A percentile compares a stretch with the other conserved stretches of the same genome.
These are phyloP conservation scores for Xylaria multiplex DNA, from an alignment of 2,329 filamentous ascomycete genomes.

Conservation along the genomic window DNA sequence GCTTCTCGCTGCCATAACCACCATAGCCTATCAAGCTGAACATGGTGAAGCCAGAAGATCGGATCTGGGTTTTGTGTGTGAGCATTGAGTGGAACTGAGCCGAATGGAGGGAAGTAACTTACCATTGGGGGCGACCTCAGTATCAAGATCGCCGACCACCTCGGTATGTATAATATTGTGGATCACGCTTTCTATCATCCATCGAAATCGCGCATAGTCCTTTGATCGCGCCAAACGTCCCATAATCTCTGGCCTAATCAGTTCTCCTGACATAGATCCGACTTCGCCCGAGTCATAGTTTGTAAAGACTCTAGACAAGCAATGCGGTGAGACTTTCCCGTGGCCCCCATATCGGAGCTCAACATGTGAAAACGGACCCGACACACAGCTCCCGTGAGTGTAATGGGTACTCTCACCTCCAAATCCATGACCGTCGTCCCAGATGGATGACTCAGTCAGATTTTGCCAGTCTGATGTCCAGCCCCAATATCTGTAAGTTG, in stretches of 20 bases:
- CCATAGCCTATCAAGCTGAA: constrained; percentile 22
- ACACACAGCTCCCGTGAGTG: constrained; percentile 16
- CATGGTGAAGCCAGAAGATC: constrained; percentile 26
- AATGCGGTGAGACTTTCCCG: constrained; percentile 13
- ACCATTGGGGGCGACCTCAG: constrained; percentile 20
- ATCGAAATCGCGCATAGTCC: constrained; percentile 19
- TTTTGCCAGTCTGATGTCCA: constrained; percentile 24
- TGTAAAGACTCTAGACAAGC: constrained; percentile 12
- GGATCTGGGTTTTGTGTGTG: constrained; percentile 3
- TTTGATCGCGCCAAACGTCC: constrained; percentile 16
- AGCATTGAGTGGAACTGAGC: background rate
- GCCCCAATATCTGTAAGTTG: constrained; percentile 14
- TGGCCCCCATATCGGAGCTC: constrained; percentile 14
- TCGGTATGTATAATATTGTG: constrained; percentile 21
- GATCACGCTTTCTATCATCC: constrained; percentile 15
- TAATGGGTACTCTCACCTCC: constrained; percentile 17
- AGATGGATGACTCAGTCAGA: constrained; percentile 17
- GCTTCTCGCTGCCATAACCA: constrained; percentile 18
- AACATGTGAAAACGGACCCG: constrained; percentile 18
- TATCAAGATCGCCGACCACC: constrained; percentile 21
- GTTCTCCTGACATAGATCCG: constrained; percentile 21
- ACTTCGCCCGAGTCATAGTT: constrained; percentile 22
- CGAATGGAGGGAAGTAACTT: background rate
- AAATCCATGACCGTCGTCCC: constrained; percentile 10
- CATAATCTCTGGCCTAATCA: constrained; percentile 21